Evolutionary conservation across 1,284 basidiomycete species (phyloP).

Genomic region (Apiotrichum laibachii): DNA sequence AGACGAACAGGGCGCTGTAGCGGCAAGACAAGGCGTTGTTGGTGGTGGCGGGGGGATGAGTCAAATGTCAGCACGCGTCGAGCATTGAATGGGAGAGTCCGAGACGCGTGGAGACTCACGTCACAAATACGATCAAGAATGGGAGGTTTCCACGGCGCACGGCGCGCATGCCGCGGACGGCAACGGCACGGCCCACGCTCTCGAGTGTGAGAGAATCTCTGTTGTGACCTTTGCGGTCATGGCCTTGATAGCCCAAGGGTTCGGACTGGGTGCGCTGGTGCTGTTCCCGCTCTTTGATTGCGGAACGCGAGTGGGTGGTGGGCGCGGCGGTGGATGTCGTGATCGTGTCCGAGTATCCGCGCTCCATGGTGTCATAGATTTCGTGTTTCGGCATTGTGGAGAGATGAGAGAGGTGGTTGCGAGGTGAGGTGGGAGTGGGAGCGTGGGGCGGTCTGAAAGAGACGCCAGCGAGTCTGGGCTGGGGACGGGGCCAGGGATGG

Average conservation of each 20-base stretch:
- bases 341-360: conserved; percentile 1
- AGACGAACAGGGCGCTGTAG: conserved; percentile 46
- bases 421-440: no score
- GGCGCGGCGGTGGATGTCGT: not conserved
- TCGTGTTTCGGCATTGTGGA: conserved; percentile 1
- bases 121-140: conserved; percentile 39
- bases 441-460: no score
- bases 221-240: not conserved
- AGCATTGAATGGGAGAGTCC: no score
- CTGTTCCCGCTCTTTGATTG: not conserved
- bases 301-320: not conserved
- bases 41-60: not conserved
- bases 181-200: conserved; percentile 33
- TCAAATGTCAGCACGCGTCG: not conserved
- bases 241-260: no score
- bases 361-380: conserved; percentile 3
- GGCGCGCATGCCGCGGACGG: conserved; percentile 25
- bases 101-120: conserved; percentile 23
- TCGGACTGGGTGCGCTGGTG: not conserved
- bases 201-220: conserved; percentile 4
- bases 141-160: conserved; percentile 37
- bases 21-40: not conserved
- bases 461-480: no score
- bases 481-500: no score
- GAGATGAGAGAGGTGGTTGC: not conserved